These are phyloP conservation scores for Fusarium subtropicale DNA, from an alignment of 2,329 filamentous ascomycete species.

Conservation along the genomic window DNA sequence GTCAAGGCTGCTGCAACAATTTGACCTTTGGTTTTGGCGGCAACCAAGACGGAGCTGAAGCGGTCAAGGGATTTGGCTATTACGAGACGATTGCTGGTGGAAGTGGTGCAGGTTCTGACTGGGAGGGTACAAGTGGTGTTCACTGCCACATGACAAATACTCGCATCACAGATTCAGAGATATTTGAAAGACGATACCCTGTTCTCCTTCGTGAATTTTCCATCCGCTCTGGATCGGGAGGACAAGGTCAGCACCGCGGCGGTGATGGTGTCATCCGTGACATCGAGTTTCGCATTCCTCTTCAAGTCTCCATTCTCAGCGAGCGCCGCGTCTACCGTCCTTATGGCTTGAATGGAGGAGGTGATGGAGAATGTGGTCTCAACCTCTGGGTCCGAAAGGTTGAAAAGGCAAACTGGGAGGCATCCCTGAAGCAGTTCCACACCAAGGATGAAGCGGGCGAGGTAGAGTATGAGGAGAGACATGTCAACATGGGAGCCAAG, in stretches of 20 bases:
- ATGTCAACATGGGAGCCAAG: constrained; percentile 81
- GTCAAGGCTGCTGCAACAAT: constrained; percentile 85
- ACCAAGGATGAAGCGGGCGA: constrained; percentile 50
- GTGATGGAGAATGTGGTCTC: constrained; percentile 79
- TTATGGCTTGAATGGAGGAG: constrained; percentile 81
- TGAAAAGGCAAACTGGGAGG: constrained; percentile 64
- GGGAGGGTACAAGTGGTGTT: constrained; percentile 58
- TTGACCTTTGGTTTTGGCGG: constrained; percentile 81
- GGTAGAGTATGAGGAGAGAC: constrained; percentile 66
- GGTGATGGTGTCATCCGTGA: constrained; percentile 82
- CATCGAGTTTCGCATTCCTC: constrained; percentile 81
- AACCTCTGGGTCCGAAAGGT: constrained; percentile 90
- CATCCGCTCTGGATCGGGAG: constrained; percentile 71
- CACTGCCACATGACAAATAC: constrained; percentile 78
- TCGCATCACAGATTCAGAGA: constrained; percentile 70
- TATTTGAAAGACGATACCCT: constrained; percentile 69
- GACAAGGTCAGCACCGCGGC: constrained; percentile 73
- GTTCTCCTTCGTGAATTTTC: constrained; percentile 78
- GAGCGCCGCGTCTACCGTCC: constrained; percentile 81
- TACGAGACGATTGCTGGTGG: constrained; percentile 74
- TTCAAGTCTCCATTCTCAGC: constrained; percentile 81
- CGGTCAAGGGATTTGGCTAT: constrained; percentile 58
- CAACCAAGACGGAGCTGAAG: constrained; percentile 53
- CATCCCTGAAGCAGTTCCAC: constrained; percentile 56
- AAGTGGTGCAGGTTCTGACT: constrained; percentile 73